Percentiles rank a stretch among this genome's conserved stretches.
phyloP scores from a whole-genome alignment of 179 eudicot species.

The Sideroxylon spinosum region DNA sequence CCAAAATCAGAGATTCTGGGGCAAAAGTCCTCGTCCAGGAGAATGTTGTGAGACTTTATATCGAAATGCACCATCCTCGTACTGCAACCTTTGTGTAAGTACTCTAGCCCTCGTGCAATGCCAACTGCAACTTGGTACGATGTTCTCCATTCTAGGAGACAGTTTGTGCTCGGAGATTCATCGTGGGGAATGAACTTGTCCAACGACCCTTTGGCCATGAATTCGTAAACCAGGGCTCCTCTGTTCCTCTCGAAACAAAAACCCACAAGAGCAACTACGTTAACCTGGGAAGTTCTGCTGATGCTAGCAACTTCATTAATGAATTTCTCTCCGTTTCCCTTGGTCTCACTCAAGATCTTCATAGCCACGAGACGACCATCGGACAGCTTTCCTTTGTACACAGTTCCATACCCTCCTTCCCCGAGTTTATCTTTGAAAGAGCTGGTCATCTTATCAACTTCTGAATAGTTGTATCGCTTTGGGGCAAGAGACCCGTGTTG shows the following conservation, averaged over 20 bases:
- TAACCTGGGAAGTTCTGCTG: too few relatives aligned
- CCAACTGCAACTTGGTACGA: conserved; percentile 32
- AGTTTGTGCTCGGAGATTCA: neutral
- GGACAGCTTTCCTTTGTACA: conserved; percentile 26
- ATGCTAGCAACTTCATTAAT: too few relatives aligned
- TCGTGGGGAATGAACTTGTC: conserved; percentile 22
- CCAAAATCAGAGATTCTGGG: conserved; percentile 43
- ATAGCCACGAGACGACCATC: conserved; percentile 30
- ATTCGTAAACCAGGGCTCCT: too few relatives aligned
- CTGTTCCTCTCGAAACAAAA: too few relatives aligned
- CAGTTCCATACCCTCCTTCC: conserved; percentile 33
- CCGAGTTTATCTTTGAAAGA: conserved; percentile 35
- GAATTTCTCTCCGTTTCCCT: conserved; percentile 29
- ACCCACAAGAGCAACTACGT: too few relatives aligned
- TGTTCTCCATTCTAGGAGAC: conserved; percentile 14
- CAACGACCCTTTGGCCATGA: conserved; percentile 30
- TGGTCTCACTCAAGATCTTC: conserved; percentile 26
- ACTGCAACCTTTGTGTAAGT: conserved; percentile 40
- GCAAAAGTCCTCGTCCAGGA: conserved; percentile 29
- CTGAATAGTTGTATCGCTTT: conserved; percentile 24
- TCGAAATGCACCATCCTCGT: conserved; percentile 39
- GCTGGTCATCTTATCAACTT: conserved; percentile 31
- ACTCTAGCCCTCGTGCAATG: conserved; percentile 36
- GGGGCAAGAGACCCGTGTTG: conserved; percentile 25
- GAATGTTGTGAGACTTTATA: conserved; percentile 42